phyloP scores from a whole-genome alignment of 1,284 basidiomycete species.

The Cystobasidiaceae sp. region DNA sequence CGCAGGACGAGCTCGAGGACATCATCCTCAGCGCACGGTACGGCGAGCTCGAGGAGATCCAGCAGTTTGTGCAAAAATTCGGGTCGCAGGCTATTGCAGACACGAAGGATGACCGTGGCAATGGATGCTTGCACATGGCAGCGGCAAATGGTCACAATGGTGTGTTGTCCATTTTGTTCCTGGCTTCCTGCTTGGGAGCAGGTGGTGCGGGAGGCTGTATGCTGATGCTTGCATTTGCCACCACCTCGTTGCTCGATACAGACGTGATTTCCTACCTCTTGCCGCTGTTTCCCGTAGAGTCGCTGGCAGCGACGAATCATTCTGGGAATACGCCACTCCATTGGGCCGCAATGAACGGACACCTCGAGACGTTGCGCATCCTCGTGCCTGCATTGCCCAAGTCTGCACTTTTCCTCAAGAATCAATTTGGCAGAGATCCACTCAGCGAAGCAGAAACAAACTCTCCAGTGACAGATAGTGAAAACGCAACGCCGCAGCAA shows the following conservation, averaged over 20 bases:
- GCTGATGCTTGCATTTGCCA: no score
- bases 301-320: slow-evolving; percentile 34
- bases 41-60: slow-evolving; percentile 43
- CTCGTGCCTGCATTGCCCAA: slow-evolving; percentile 39
- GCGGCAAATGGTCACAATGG: slow-evolving; percentile 43
- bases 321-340: slow-evolving; percentile 41
- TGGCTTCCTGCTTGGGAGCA: no score
- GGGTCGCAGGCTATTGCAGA: slow-evolving; percentile 34
- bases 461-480: slow-evolving; percentile 1
- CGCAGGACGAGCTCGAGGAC: slow-evolving; percentile 40
- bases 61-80: slow-evolving; percentile 37
- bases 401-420: slow-evolving; percentile 33
- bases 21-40: slow-evolving; percentile 43
- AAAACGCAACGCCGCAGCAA: not conserved
- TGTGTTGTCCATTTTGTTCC: no score
- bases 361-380: slow-evolving; percentile 37
- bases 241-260: no score
- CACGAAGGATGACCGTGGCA: slow-evolving; percentile 41
- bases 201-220: no score
- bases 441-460: slow-evolving; percentile 39
- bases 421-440: slow-evolving; percentile 39
- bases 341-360: slow-evolving; percentile 41
- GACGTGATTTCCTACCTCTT: slow-evolving; percentile 40
- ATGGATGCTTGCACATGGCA: slow-evolving; percentile 43
- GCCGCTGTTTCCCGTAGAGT: slow-evolving; percentile 30